phyloP scores from a whole-genome alignment of 768 basidiomycete genomes.

The Lactarius tabidus region DNA sequence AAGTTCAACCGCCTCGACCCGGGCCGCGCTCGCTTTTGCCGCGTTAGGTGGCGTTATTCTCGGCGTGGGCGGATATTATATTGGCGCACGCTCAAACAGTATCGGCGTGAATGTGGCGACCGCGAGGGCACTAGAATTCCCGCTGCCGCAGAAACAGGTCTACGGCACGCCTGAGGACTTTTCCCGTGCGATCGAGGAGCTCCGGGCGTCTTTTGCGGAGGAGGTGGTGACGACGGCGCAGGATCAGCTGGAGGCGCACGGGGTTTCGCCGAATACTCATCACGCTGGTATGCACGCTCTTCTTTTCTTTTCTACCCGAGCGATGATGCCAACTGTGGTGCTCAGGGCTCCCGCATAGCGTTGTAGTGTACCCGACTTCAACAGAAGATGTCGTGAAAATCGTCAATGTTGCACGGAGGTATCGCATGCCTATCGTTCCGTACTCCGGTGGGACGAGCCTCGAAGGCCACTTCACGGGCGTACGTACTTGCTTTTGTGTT shows the following conservation, averaged over 20 bases:
- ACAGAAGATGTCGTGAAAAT: slow-evolving; percentile 82
- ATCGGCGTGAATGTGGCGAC: neutral
- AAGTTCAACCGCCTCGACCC: neutral
- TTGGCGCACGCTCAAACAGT: slow-evolving; percentile 2
- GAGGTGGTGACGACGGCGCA: slow-evolving; percentile 24
- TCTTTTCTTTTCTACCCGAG: neutral
- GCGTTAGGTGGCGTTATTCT: too few species aligned
- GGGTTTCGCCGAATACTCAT: slow-evolving; percentile 29
- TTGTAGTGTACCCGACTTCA: slow-evolving; percentile 58
- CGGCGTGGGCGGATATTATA: slow-evolving; percentile 16
- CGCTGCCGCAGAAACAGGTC: slow-evolving; percentile 1
- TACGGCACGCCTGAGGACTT: slow-evolving; percentile 31
- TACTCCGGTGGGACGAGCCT: slow-evolving; percentile 81
- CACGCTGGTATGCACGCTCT: slow-evolving; percentile 22
- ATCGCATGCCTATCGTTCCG: slow-evolving; percentile 70
- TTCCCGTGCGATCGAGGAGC: slow-evolving; percentile 29
- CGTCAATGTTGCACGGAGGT: slow-evolving; percentile 69
- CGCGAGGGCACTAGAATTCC: neutral
- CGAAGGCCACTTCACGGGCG: slow-evolving; percentile 71
- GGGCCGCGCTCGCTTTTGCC: neutral
- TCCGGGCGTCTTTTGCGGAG: slow-evolving; percentile 22
- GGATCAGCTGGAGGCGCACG: slow-evolving; percentile 28
- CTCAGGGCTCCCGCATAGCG: slow-evolving; percentile 46
- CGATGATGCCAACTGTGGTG: neutral
- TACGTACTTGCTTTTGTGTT: slow-evolving; percentile 33